Base-by-base conservation (phyloP, 495 filamentous ascomycete genomes). In the Margaritispora aquatica region DNA sequence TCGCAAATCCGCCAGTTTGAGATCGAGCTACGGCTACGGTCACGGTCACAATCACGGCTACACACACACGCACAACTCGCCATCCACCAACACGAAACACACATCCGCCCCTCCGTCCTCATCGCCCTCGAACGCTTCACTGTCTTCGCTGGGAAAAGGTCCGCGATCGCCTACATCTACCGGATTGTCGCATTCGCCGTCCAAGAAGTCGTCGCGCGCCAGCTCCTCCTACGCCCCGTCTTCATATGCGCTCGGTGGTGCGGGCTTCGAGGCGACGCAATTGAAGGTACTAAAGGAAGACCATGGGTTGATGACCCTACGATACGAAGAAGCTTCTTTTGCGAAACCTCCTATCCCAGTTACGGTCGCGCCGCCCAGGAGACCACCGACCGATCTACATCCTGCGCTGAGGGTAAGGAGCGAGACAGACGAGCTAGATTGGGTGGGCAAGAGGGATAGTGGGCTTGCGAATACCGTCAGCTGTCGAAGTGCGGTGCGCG, bases 291-390 rank as follows among this genome's bases (percentile, higher is more conserved):
- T 50, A 21, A 50, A 50, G 24, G 27, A 75, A 58, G 76, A 80
- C 66, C 70, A 72, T 26, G 73, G 71, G 63, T 66, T 81, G 60
- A 73, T 78, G 49, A 79, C 71, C 31, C 62, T 84, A 49, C 75
- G 79, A 19, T 84, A 85, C 68, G 78, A 83, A 61, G 71, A 81
- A 61, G 81, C 80, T 15, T 66, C 73, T 27, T 73, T 77, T 60
- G 78, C 77, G 17, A 74, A 83, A 63, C 77, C 80, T 26, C 82
- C 83, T 0, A 69, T 64, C 38, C 36, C 64, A 4, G 59, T 69
- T 19, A 66, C 61, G 10, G 59, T 66, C 27, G 52, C 63, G 27
- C 66, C 66, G 23, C 66, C 63, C 8, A 29, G 44, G 3, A 11
- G 13, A 26, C 60, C 66, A 4, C 66, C 63, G 17, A 57, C 22